Percentiles rank a stretch among this genome's conserved stretches.
Evolutionary conservation across 2,329 filamentous ascomycete species (phyloP).

Genomic region (Calycina herbarum): DNA sequence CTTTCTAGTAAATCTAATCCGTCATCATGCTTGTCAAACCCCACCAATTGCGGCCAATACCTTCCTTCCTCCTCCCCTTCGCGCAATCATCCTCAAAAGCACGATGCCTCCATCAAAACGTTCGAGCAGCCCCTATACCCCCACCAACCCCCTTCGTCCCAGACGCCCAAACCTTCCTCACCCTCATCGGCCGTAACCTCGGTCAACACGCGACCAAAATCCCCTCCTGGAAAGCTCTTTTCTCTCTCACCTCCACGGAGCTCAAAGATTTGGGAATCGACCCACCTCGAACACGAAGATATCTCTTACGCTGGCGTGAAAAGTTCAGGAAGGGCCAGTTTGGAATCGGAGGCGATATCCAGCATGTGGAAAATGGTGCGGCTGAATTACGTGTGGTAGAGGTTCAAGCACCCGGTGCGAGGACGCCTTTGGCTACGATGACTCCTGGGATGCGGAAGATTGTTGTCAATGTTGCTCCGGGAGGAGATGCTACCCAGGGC

Average conservation of each 20-base stretch:
- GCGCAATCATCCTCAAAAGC: slow-evolving; percentile 31
- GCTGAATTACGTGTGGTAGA: slow-evolving; percentile 53
- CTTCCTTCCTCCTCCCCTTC: slow-evolving; percentile 36
- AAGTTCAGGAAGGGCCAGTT: slow-evolving; percentile 76
- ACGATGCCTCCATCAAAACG: slow-evolving; percentile 43
- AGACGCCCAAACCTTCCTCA: slow-evolving; percentile 82
- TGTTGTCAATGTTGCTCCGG: slow-evolving; percentile 58
- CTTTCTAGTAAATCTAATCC: slow-evolving; percentile 9
- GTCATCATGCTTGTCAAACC: slow-evolving; percentile 35
- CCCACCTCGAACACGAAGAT: slow-evolving; percentile 76
- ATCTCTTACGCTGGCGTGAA: slow-evolving; percentile 85
- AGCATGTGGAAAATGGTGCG: slow-evolving; percentile 62
- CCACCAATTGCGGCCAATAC: slow-evolving; percentile 32
- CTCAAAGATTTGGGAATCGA: slow-evolving; percentile 84
- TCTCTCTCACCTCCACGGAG: slow-evolving; percentile 75
- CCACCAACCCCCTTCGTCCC: slow-evolving; percentile 81
- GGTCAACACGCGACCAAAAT: slow-evolving; percentile 83
- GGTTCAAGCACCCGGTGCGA: slow-evolving; percentile 30
- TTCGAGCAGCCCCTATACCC: slow-evolving; percentile 52
- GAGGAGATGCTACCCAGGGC: slow-evolving; percentile 44
- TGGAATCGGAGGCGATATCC: slow-evolving; percentile 80
- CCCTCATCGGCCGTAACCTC: slow-evolving; percentile 84
- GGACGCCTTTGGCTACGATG: slow-evolving; percentile 50
- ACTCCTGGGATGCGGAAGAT: slow-evolving; percentile 53
- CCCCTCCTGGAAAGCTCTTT: slow-evolving; percentile 85